Evolutionary conservation across 768 basidiomycete genomes (phyloP), one percentile per base, ranked within the genome.

Genomic region (Kockovaella imperatae): DNA sequence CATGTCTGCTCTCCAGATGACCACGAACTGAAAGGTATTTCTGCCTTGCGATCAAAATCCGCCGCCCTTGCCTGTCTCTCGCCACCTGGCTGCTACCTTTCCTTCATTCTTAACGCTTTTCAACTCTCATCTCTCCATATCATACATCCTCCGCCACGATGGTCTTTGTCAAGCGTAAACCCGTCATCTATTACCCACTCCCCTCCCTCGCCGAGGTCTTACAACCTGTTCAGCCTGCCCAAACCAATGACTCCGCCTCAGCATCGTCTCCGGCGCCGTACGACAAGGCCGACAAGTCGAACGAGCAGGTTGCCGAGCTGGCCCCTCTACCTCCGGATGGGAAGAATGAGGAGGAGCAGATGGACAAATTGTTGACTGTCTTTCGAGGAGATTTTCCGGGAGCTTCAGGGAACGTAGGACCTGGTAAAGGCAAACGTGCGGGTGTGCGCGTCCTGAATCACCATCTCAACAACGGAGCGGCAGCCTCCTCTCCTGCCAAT

Each of bases 281-380:
- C 28, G 44, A 45, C 25, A 20, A 23, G 21, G 47, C 32, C 15
- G 31, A 32, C 28, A 21, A 21, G n/a, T 17, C 11, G 2, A 25
- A 11, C 18, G 28, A 41, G 7, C 5, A 18, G 21, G 14, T n/a
- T 3, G 20, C 42, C 8, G 24, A 14, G 20, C 15, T 35, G 3
- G 29, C 45, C 15, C 23, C 24, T 20, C 47, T 56, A 13, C 52
- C 74, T 62, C 69, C 72, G 56, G 35, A 68, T 66, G 47, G 66
- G 53, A 47, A 68, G 60, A 43, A 69, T 64, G 53, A 71, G 55
- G 60, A 70, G 53, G 50, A 70, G 64, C 47, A 65, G 57, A 35
- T 64, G 54, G 52, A 54, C 56, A 21, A 58, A 53, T 34, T 67
- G n/a, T 49, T 59, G 26, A 45, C 57, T 10, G 63, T 42, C 60